These are phyloP conservation scores for Colletotrichum theobromicola DNA, from an alignment of 2,329 filamentous ascomycete genomes.

Conservation along the genomic window DNA sequence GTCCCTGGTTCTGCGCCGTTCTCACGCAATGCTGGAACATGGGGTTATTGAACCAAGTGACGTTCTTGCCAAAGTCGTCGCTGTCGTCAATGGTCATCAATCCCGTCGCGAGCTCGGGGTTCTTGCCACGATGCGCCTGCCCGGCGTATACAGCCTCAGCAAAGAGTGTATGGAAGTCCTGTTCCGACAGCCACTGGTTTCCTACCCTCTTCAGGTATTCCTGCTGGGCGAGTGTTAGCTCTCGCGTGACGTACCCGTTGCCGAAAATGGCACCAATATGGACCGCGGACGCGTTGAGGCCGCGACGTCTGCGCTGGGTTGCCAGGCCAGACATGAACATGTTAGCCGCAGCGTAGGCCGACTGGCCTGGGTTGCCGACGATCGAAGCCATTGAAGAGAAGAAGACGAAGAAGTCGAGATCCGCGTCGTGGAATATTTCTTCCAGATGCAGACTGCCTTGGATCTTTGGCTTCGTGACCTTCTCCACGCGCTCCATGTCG, in stretches of 20 bases:
- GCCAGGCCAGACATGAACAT: conserved; percentile 43
- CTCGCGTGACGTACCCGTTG: conserved; percentile 41
- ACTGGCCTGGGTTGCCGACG: conserved; percentile 40
- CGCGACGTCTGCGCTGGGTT: conserved; percentile 35
- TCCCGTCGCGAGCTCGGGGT: neutral
- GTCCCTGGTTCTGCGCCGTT: neutral
- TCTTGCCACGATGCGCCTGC: conserved; percentile 5
- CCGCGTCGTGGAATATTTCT: neutral
- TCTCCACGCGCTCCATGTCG: conserved; percentile 28
- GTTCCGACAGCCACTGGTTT: conserved; percentile 21
- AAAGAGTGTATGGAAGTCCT: conserved; percentile 45
- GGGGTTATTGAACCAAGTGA: neutral
- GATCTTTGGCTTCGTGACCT: conserved; percentile 34
- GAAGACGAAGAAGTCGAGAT: conserved; percentile 41
- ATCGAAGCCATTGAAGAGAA: conserved; percentile 34
- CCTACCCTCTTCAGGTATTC: neutral
- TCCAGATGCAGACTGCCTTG: conserved; percentile 38
- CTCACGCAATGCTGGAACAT: neutral
- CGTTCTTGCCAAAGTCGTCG: neutral
- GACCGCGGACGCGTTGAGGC: conserved; percentile 40
- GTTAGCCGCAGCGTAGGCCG: conserved; percentile 51
- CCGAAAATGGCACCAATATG: conserved; percentile 43
- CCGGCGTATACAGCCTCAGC: conserved; percentile 45
- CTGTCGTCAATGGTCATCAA: neutral
- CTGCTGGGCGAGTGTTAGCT: conserved; percentile 4